phyloP scores from a whole-genome alignment of 345 rosid genomes.

The Acer campestre region DNA sequence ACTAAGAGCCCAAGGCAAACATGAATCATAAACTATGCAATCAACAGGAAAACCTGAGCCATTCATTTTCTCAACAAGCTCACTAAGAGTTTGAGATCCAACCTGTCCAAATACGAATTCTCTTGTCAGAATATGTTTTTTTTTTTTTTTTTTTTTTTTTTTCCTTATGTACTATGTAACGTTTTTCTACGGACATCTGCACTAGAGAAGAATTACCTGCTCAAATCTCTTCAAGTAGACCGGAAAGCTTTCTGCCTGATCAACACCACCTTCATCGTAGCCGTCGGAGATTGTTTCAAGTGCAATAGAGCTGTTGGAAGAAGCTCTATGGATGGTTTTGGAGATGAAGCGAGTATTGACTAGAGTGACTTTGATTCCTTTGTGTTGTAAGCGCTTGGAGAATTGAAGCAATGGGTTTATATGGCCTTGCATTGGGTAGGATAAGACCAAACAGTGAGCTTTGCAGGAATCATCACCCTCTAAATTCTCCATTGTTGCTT shows the following conservation, averaged over 20 bases:
- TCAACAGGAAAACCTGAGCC: conserved; percentile 1
- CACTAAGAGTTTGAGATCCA: conserved; percentile 23
- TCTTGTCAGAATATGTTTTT: neutral
- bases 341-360: conserved; percentile 22
- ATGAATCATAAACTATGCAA: conserved; percentile 32
- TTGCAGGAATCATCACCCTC: neutral
- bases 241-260: conserved; percentile 11
- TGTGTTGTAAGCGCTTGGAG: conserved; percentile 33
- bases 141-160: no score
- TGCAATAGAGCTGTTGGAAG: conserved; percentile 1
- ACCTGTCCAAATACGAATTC: conserved; percentile 5
- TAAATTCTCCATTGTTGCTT: conserved; percentile 1
- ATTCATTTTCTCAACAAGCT: conserved; percentile 22
- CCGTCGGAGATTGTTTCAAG: conserved; percentile 51
- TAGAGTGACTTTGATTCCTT: conserved; percentile 33
- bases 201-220: neutral
- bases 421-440: conserved; percentile 42
- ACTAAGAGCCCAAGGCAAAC: conserved; percentile 36
- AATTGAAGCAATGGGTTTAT: conserved; percentile 47
- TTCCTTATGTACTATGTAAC: no score
- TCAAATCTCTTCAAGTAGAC: conserved; percentile 19
- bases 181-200: neutral
- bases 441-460: conserved; percentile 35
- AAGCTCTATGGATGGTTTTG: conserved; percentile 17
- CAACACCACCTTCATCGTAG: conserved; percentile 31